Conservation (phyloP, 2,329 filamentous ascomycete genomes). For the Nectriaceae sp. region DNA sequence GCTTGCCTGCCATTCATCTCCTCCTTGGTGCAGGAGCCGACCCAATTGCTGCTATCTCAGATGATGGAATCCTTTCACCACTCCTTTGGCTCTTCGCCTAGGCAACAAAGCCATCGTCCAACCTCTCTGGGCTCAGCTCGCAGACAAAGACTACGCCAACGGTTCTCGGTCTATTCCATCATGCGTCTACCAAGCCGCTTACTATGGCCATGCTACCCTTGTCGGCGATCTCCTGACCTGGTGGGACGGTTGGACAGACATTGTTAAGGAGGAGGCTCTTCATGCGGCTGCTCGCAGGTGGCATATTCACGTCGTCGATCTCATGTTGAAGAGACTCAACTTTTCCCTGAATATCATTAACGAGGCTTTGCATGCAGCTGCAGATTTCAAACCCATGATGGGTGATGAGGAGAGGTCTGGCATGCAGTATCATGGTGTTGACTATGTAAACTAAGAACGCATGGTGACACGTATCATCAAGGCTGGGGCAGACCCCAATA, state of each 20-base stretch:
- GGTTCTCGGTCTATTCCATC: background rate
- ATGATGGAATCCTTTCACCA: background rate
- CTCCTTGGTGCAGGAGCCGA: too few relatives aligned
- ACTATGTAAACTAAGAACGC: too few relatives aligned
- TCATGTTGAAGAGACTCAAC: constrained; percentile 7
- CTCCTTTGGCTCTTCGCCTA: background rate
- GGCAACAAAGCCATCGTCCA: background rate
- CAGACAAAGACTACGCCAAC: background rate
- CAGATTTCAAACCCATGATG: constrained; percentile 12
- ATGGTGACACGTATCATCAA: too few relatives aligned
- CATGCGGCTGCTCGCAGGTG: constrained; percentile 11
- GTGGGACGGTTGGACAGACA: constrained; percentile 17
- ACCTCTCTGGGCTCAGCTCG: background rate
- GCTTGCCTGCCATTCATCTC: too few relatives aligned
- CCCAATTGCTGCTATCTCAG: background rate
- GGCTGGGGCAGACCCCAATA: background rate
- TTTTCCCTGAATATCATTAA: constrained; percentile 7
- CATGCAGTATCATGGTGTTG: constrained; percentile 17
- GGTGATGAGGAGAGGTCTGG: constrained; percentile 6
- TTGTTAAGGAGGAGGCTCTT: constrained; percentile 9
- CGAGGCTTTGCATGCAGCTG: constrained; percentile 3
- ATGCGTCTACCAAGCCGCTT: constrained; percentile 12
- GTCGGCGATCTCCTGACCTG: constrained; percentile 17
- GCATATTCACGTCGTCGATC: constrained; percentile 10
- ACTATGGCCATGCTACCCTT: constrained; percentile 14